A percentile compares a stretch with the other conserved stretches of the same genome.
Conservation (phyloP, 345 rosid species). For the Geranium rotundifolium region DNA sequence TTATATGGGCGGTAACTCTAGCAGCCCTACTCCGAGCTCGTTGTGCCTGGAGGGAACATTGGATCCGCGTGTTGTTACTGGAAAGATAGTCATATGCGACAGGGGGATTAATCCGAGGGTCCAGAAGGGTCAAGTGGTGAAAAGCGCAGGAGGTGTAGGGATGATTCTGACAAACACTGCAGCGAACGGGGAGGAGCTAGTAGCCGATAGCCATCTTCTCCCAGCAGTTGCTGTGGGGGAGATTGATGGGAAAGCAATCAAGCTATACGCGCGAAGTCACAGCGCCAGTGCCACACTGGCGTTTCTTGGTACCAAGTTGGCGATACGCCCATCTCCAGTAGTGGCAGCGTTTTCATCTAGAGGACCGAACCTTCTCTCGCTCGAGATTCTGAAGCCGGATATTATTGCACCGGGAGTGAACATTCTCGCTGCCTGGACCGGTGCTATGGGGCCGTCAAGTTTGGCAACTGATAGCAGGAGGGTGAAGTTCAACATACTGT, state of each 20-base stretch:
- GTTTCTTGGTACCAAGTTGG: slow-evolving; percentile 44
- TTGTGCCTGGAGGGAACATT: slow-evolving; percentile 51
- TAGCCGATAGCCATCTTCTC: slow-evolving; percentile 76
- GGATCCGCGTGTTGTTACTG: slow-evolving; percentile 32
- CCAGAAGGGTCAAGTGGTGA: slow-evolving; percentile 56
- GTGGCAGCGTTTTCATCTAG: slow-evolving; percentile 73
- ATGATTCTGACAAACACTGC: slow-evolving; percentile 50
- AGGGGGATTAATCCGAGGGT: slow-evolving; percentile 54
- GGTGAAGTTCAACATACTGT: slow-evolving; percentile 66
- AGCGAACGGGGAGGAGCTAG: slow-evolving; percentile 85
- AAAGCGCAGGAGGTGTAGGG: slow-evolving; percentile 58
- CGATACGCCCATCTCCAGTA: slow-evolving; percentile 56
- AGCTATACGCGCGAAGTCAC: slow-evolving; percentile 35
- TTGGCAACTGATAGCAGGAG: slow-evolving; percentile 56
- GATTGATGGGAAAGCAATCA: slow-evolving; percentile 57
- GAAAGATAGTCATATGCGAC: slow-evolving; percentile 71
- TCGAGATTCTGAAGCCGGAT: slow-evolving; percentile 65
- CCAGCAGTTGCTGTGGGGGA: slow-evolving; percentile 83
- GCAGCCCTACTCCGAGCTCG: slow-evolving; percentile 42
- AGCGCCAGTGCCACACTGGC: slow-evolving; percentile 38
- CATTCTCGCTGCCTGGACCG: slow-evolving; percentile 70
- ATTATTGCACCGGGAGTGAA: slow-evolving; percentile 66
- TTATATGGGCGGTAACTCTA: slow-evolving; percentile 45
- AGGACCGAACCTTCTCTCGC: slow-evolving; percentile 49
- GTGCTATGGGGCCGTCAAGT: slow-evolving; percentile 63